Evolutionary conservation across 164 flowering plant genomes (phyloP).

Genomic region (grape (Vitis vinifera)): ASM3070453v1 NC_081812.1:22059001-22059500

Average conservation of each 20-base stretch:
- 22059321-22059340: no score
- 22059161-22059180: conserved; percentile 60
- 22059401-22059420: no score
- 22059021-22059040: background rate
- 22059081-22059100: conserved; percentile 85
- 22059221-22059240: conserved; percentile 16
- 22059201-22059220: conserved; percentile 57
- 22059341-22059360: no score
- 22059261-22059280: no score
- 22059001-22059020: background rate
- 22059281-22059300: no score
- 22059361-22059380: no score
- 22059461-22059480: no score
- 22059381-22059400: no score
- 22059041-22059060: background rate
- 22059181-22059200: conserved; percentile 69
- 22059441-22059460: no score
- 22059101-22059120: conserved; percentile 99
- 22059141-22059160: conserved; percentile 61
- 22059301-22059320: no score
- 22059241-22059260: conserved; percentile 1
- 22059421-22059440: no score
- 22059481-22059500: no score
- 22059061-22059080: conserved; percentile 20
- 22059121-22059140: conserved; percentile 92